Conservation (phyloP, 352 stramenopile genomes). For the Thalassiosira exigua region DNA sequence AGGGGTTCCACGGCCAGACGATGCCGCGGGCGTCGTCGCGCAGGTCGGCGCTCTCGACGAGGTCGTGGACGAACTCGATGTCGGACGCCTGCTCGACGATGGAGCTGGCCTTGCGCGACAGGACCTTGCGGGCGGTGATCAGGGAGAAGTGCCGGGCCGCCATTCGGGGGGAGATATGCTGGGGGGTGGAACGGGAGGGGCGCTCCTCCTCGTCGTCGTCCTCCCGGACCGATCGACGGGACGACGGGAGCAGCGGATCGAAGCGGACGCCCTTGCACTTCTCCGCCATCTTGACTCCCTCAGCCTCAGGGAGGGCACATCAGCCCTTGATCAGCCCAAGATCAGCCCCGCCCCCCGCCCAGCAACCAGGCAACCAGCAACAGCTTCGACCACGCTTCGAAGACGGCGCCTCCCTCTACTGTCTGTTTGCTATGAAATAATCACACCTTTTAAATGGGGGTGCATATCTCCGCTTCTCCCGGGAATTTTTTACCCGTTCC, state of each 20-base stretch:
- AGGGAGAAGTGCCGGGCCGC: neutral
- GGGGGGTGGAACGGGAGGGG: neutral
- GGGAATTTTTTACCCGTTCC: too few species aligned
- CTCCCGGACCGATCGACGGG: neutral
- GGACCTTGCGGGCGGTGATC: neutral
- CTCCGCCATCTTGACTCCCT: too few species aligned
- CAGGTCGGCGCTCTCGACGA: neutral
- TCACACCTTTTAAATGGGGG: too few species aligned
- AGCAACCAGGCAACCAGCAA: too few species aligned
- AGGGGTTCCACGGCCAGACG: conserved; percentile 56
- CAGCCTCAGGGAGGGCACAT: too few species aligned
- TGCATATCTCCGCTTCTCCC: too few species aligned
- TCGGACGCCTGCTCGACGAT: neutral
- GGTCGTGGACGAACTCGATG: neutral
- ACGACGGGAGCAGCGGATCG: neutral
- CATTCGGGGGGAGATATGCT: neutral
- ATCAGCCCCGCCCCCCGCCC: neutral
- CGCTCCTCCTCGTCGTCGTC: neutral
- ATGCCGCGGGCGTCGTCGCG: conserved; percentile 12
- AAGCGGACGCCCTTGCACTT: too few species aligned
- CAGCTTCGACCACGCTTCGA: too few species aligned
- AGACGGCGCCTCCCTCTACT: too few species aligned
- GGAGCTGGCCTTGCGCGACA: neutral
- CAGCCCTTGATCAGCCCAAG: too few species aligned
- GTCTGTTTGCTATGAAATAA: too few species aligned